These are phyloP conservation scores for Allium cepa DNA, from an alignment of 106 monocot genomes.

Conservation along the genomic window DNA sequence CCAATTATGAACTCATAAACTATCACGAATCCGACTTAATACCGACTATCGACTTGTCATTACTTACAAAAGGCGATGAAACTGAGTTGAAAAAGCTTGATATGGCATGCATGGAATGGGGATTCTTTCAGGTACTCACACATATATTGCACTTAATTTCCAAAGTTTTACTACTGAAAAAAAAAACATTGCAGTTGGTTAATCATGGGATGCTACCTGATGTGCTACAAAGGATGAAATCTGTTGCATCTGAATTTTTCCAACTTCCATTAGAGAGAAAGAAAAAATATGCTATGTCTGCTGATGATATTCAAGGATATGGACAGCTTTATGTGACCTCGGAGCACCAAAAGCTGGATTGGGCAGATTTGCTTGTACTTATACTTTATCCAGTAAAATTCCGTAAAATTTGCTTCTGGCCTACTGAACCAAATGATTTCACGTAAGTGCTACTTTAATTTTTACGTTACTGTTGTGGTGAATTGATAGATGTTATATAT, in stretches of 20 bases:
- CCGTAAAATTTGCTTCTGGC: conserved; percentile 18
- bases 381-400: background rate
- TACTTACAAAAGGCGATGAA: conserved; percentile 14
- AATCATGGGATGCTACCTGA: conserved; percentile 20
- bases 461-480: no score
- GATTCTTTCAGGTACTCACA: conserved; percentile 23
- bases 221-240: conserved; percentile 2
- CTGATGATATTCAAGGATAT: conserved; percentile 23
- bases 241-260: conserved; percentile 9
- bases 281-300: conserved; percentile 18
- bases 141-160: no score
- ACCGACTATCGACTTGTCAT: conserved; percentile 19
- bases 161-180: background rate
- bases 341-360: conserved; percentile 27
- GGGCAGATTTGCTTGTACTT: conserved; percentile 12
- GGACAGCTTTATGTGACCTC: conserved; percentile 18
- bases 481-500: no score
- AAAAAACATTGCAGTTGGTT: conserved; percentile 5
- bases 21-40: background rate
- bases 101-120: conserved; percentile 25
- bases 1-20: no score
- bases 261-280: conserved; percentile 15
- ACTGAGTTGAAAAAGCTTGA: conserved; percentile 16
- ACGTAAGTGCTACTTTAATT: conserved; percentile 1
- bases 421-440: conserved; percentile 6